These are phyloP conservation scores for Carex sylvatica DNA, from an alignment of 202 grass and related monocot genomes.

Conservation along the genomic window DNA sequence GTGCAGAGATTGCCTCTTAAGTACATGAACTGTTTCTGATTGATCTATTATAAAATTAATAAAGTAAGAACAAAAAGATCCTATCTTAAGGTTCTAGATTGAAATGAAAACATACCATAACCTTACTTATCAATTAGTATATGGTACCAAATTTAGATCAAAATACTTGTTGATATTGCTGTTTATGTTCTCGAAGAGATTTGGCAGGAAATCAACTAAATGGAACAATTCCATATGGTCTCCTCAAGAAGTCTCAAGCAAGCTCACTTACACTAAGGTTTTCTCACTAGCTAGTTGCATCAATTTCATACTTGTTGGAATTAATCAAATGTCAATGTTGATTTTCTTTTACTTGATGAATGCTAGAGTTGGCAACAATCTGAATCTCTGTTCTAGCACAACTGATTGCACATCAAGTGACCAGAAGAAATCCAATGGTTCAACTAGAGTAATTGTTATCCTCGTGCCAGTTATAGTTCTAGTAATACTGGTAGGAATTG, in stretches of 20 bases:
- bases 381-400: conserved; percentile 29
- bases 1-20: not conserved
- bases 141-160: not conserved
- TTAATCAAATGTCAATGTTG: not conserved
- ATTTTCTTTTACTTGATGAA: conserved; percentile 15
- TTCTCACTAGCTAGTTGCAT: not conserved
- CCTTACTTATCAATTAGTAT: not conserved
- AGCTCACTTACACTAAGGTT: conserved; percentile 53
- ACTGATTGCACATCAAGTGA: conserved; percentile 25
- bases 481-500: conserved; percentile 1
- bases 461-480: conserved; percentile 23
- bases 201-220: conserved; percentile 55
- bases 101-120: not conserved
- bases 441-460: conserved; percentile 34
- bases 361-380: conserved; percentile 43
- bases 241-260: conserved; percentile 43
- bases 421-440: conserved; percentile 32
- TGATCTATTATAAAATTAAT: not conserved
- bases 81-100: not conserved
- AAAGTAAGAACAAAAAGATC: not conserved
- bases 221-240: conserved; percentile 44
- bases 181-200: conserved; percentile 40
- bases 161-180: not conserved
- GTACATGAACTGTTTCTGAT: not conserved
- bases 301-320: not conserved